Evolutionary conservation across 2,329 filamentous ascomycete species (phyloP), one percentile per base, ranked within the genome.

Genomic region (Claviceps sp.): DNA sequence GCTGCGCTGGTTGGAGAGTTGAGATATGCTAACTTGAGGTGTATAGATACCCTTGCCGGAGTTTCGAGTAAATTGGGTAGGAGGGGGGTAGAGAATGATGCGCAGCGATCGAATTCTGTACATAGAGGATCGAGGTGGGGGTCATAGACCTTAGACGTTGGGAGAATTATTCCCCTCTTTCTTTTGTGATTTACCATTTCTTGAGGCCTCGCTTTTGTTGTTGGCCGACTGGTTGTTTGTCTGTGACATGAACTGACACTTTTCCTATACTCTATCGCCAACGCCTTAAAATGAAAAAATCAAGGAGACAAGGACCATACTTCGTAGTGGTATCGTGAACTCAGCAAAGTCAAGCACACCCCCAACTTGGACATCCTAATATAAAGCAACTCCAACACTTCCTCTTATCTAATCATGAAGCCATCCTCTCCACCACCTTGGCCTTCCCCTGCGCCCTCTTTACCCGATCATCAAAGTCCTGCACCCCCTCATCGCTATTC

Each of bases 401-500:
- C 40, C 29, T 1, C 9, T 11, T 34, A 3, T 34, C 14, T 37
- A 37, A 20, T 45, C 50, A 50, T 13, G 72, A 72, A 1, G 76
- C 61, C 58, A 87, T 81, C 54, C 83, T 83, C 66, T 93, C 85
- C 45, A 97, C 82, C 46, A 98, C 78, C 68, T 91, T 95, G 1
- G 80, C 79, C 65, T 95, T 96, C 3, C 85, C 85, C 58, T 82
- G 79, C 4, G 89, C 91, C 56, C 87, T 79, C 68, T 90, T 93
- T 40, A 95, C 64, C 13, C 90, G 77, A 64, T 96, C 88, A 61
- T 98, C 93, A 61, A 95, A 90, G 61, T 96, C 90, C 49, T 85
- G 85, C 22, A 98, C 89, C 0, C 85, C 83, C 46, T 95, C 88
- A 63, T 97, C 91, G 4, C 80, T 85, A 63, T 98, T 98, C 53